A percentile compares a stretch with the other conserved stretches of the same genome.
Conservation (phyloP, 805 yeast species). For the Helenozyma baotianmanensis region DNA sequence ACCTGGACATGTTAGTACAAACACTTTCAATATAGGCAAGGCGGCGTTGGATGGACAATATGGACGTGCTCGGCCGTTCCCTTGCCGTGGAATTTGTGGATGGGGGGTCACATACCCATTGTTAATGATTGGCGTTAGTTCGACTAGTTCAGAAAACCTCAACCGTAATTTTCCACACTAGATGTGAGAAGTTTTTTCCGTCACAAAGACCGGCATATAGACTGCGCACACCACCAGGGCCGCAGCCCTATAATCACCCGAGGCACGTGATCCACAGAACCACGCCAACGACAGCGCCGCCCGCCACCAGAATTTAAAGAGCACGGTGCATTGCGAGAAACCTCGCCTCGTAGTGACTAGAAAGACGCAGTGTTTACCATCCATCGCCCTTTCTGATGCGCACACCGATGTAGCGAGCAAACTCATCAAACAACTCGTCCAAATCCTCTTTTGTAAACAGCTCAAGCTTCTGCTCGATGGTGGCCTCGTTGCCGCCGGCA, state of each 20-base stretch:
- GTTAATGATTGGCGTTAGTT: slow-evolving; percentile 15
- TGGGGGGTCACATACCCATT: slow-evolving; percentile 15
- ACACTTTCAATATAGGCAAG: no score
- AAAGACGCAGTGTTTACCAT: slow-evolving; percentile 11
- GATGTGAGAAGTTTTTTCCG: slow-evolving; percentile 13
- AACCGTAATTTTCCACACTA: slow-evolving; percentile 5
- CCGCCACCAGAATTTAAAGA: no score
- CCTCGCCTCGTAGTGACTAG: no score
- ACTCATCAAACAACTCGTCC: slow-evolving; percentile 52
- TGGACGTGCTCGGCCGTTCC: no score
- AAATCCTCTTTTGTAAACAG: slow-evolving; percentile 43
- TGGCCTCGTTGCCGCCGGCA: slow-evolving; percentile 1
- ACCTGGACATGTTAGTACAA: slow-evolving; percentile 49
- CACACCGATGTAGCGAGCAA: slow-evolving; percentile 69
- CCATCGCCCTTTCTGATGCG: slow-evolving; percentile 44
- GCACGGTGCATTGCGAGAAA: no score
- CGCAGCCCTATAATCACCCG: slow-evolving; percentile 7
- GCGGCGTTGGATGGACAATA: no score
- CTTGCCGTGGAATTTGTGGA: no score
- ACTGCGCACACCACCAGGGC: slow-evolving; percentile 5
- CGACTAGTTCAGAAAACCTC: slow-evolving; percentile 7
- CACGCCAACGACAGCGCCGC: no score
- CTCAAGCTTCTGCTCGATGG: slow-evolving; percentile 14
- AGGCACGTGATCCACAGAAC: no score
- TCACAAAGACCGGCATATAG: slow-evolving; percentile 12